phyloP scores from a whole-genome alignment of 352 stramenopile genomes.

The Blastocystis sp. region DNA sequence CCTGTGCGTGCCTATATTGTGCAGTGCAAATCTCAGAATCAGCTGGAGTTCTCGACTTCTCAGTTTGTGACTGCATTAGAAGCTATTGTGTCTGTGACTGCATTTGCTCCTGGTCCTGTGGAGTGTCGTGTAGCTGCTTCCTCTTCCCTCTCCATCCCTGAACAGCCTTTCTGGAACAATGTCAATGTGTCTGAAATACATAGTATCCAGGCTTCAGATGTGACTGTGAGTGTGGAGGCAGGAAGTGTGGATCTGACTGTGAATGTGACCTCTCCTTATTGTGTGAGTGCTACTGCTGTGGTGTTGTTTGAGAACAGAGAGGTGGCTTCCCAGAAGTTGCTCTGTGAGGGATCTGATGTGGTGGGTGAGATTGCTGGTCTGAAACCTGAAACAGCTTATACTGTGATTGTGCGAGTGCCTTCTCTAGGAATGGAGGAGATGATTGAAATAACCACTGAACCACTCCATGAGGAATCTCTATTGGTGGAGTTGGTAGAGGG shows the following conservation, averaged over 20 bases:
- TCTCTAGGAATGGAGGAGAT: neutral
- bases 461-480: neutral
- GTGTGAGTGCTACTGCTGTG: neutral
- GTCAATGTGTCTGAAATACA: neutral
- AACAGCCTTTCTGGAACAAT: neutral
- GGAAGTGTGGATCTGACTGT: neutral
- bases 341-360: neutral
- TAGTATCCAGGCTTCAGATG: neutral
- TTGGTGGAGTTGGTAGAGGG: neutral
- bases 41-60: neutral
- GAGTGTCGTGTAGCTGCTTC: conserved; percentile 3
- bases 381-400: neutral
- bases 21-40: neutral
- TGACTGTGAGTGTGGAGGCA: neutral
- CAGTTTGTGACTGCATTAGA: neutral
- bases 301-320: neutral
- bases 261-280: neutral
- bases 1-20: conserved; percentile 2
- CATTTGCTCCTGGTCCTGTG: neutral
- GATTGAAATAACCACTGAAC: neutral
- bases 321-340: neutral
- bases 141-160: neutral
- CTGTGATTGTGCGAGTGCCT: neutral
- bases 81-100: neutral
- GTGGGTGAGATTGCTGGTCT: neutral